Evolutionary conservation across 306 rosid genomes (phyloP), one percentile per base, ranked within the genome.

Genomic region (Ceratonia siliqua): DNA sequence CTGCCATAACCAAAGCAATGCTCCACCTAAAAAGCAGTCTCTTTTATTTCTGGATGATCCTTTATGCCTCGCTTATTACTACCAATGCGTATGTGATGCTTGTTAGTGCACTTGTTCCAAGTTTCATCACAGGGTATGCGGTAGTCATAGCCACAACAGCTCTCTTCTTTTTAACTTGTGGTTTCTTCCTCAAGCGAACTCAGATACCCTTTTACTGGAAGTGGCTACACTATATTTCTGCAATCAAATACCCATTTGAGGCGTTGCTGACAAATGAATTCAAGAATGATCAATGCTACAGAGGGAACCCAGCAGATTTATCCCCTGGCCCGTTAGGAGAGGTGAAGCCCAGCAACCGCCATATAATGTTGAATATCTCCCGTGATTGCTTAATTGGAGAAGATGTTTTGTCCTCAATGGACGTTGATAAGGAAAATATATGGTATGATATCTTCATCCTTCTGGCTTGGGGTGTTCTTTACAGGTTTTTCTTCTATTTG

Each of bases 71-170:
- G 0, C 94, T 94, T 27, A 89, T 94, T 11, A 89, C 98, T 18
- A 94, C 97, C 56, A 91, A 91, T 59, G 89, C 89, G 6, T 94
- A 91, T 59, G 98, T 87, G 35, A 91, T 94, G 97, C 94, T 94
- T 20, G 96, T 94, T n/a, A 91, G 96, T 28, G 94, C 97, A 0
- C 87, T 94, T 8, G 97, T 94, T 11, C 98, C 98, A 2, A 91
- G 97, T 71, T 89, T 88, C 83, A 88, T 89, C 36, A 89, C 96
- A 21, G 97, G 96, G 5, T 94, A 94, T 64, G 98, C 97, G 0
- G 83, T 94, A 7, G 96, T 91, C 54, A 94, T 89, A 42, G 98
- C 98, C 59, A 89, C 97, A 22, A 91, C 97, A n/a, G 92, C 98
- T 21, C 86, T 94, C 17, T 94, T 94, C 91, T 94, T 94, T 42